phyloP scores from a whole-genome alignment of 352 stramenopile genomes.

The Phytophthora cajani region DNA sequence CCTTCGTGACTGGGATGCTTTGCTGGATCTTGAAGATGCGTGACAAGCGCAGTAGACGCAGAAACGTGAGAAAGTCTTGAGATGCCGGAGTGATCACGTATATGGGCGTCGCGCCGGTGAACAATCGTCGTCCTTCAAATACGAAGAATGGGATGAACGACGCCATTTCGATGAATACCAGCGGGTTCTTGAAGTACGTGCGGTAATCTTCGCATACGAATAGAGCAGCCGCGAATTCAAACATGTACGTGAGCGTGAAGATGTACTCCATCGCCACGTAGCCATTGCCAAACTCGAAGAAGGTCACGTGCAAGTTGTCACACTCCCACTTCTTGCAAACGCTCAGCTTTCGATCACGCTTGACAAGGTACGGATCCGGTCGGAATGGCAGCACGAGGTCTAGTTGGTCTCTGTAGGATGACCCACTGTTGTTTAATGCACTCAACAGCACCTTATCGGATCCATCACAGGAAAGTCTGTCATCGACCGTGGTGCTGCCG shows the following conservation, averaged over 20 bases:
- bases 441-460: conserved; percentile 25
- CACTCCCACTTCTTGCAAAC: conserved; percentile 84
- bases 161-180: conserved; percentile 67
- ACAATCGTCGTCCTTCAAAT: conserved; percentile 53
- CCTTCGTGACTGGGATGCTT: conserved; percentile 79
- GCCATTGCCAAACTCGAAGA: conserved; percentile 65
- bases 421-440: conserved; percentile 3
- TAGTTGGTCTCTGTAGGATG: conserved; percentile 34
- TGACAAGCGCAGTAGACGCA: conserved; percentile 65
- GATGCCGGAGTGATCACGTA: conserved; percentile 77
- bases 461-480: conserved; percentile 58
- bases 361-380: conserved; percentile 45
- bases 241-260: conserved; percentile 71
- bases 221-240: conserved; percentile 55
- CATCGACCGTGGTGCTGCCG: conserved; percentile 34
- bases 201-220: conserved; percentile 49
- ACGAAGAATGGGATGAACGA: conserved; percentile 80
- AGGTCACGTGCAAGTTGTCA: conserved; percentile 75
- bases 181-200: conserved; percentile 70
- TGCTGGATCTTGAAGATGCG: conserved; percentile 85
- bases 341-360: conserved; percentile 42
- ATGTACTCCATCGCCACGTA: conserved; percentile 71
- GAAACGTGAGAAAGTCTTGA: conserved; percentile 64
- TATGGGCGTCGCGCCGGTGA: conserved; percentile 42
- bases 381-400: conserved; percentile 64